Conservation (phyloP, 306 rosid species). For the Myrica gale region DNA sequence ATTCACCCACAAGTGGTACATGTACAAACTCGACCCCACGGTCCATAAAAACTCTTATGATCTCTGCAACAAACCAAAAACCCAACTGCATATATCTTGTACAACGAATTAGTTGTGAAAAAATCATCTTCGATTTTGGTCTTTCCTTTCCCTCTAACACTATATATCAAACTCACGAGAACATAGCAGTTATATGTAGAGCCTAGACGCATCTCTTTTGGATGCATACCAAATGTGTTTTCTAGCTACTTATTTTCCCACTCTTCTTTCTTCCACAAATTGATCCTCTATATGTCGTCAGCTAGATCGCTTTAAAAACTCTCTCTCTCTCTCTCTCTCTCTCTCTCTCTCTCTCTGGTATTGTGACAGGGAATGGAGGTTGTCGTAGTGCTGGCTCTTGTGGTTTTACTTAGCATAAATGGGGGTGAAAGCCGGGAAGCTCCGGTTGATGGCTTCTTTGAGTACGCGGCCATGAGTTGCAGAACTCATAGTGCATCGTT, state of each 20-base stretch:
- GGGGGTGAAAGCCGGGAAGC: constrained; percentile 46
- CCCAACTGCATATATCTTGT: not conserved
- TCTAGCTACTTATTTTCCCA: not conserved
- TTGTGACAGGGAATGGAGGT: constrained; percentile 15
- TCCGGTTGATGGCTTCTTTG: constrained; percentile 23
- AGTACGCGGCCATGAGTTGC: constrained; percentile 63
- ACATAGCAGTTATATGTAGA: not conserved
- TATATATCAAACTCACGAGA: not conserved
- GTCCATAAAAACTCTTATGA: not conserved
- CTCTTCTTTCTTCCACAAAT: not conserved
- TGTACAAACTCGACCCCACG: not conserved
- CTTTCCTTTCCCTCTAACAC: not conserved
- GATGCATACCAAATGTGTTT: not conserved
- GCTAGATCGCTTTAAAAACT: not conserved
- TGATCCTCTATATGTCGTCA: not conserved
- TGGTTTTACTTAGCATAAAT: constrained; percentile 36
- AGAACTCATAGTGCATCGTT: constrained; percentile 66
- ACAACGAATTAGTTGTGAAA: constrained; percentile 10
- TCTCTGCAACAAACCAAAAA: constrained; percentile 20
- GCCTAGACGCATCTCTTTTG: not conserved
- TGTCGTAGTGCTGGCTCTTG: constrained; percentile 4
- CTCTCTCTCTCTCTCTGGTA: not conserved
- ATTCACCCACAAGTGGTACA: not conserved
- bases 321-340: not conserved
- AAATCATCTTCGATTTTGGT: constrained; percentile 17